A percentile compares a stretch with the other conserved stretches of the same genome.
Evolutionary conservation across 106 monocot genomes (phyloP).

Genomic region (Hemerocallis citrina): DNA sequence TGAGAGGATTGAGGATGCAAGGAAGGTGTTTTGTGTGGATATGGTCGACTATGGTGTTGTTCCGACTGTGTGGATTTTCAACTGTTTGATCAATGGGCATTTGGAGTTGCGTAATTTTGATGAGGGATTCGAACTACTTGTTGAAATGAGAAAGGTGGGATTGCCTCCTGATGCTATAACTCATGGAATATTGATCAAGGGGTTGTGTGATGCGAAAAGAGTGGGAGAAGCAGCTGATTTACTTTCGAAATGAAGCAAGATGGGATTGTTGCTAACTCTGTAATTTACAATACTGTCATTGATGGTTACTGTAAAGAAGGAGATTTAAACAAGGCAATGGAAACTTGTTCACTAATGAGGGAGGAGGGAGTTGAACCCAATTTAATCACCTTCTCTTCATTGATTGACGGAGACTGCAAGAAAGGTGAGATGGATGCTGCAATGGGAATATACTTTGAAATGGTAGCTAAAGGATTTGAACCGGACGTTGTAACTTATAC

Average conservation of each 20-base stretch:
- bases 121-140: constrained; percentile 9
- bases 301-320: constrained; percentile 26
- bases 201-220: constrained; percentile 15
- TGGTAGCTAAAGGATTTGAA: constrained; percentile 13
- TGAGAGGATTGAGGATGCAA: constrained; percentile 11
- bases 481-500: constrained; percentile 37
- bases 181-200: constrained; percentile 23
- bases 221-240: constrained; percentile 7
- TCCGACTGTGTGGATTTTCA: constrained; percentile 15
- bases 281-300: constrained; percentile 27
- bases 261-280: neutral
- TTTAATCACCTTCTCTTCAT: constrained; percentile 26
- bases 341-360: constrained; percentile 18
- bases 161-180: constrained; percentile 17
- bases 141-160: constrained; percentile 4
- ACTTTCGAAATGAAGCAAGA: constrained; percentile 5
- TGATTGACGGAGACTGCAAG: constrained; percentile 32
- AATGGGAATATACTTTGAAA: constrained; percentile 17
- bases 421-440: constrained; percentile 23
- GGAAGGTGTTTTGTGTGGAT: constrained; percentile 3
- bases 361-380: constrained; percentile 25
- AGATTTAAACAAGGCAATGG: constrained; percentile 11
- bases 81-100: constrained; percentile 19
- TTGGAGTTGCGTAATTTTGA: constrained; percentile 8
- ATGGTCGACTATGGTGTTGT: constrained; percentile 16